These are phyloP conservation scores for Emericellopsis atlantica DNA, from an alignment of 2,329 filamentous ascomycete species.

Conservation along the genomic window DNA sequence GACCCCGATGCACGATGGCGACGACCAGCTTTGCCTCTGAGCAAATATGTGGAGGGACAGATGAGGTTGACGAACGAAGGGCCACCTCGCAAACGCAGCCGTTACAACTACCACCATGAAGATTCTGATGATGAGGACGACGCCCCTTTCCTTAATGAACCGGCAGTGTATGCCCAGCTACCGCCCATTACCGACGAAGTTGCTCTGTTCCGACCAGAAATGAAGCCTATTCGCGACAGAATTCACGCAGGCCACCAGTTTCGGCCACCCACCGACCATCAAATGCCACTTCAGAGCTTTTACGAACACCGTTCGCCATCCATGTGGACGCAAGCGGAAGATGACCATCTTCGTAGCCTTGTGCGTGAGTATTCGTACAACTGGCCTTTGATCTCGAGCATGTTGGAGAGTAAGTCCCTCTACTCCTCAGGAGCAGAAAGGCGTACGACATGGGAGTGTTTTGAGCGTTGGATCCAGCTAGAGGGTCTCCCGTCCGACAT, in stretches of 20 bases:
- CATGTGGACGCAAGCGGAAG: constrained; percentile 83
- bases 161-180: constrained; percentile 33
- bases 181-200: constrained; percentile 63
- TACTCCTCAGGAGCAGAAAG: constrained; percentile 81
- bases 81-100: constrained; percentile 62
- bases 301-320: constrained; percentile 80
- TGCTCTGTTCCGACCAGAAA: constrained; percentile 79
- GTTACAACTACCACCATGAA: constrained; percentile 72
- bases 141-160: constrained; percentile 42
- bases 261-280: constrained; percentile 78
- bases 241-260: constrained; percentile 89
- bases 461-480: constrained; percentile 88
- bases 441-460: constrained; percentile 95
- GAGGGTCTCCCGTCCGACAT: constrained; percentile 88
- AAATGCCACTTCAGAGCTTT: constrained; percentile 82
- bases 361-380: constrained; percentile 95
- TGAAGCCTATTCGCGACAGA: constrained; percentile 79
- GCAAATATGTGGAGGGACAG: constrained; percentile 74
- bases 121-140: constrained; percentile 47
- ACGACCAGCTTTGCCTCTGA: constrained; percentile 67
- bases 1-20: constrained; percentile 63
- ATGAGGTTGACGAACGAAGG: constrained; percentile 56
- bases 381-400: constrained; percentile 85
- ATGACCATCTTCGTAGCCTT: constrained; percentile 73
- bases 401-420: constrained; percentile 59